Percentiles rank a stretch among this genome's conserved stretches.
Evolutionary conservation across 441 rosid species (phyloP).

Genomic region (Populus trichocarpa): DNA sequence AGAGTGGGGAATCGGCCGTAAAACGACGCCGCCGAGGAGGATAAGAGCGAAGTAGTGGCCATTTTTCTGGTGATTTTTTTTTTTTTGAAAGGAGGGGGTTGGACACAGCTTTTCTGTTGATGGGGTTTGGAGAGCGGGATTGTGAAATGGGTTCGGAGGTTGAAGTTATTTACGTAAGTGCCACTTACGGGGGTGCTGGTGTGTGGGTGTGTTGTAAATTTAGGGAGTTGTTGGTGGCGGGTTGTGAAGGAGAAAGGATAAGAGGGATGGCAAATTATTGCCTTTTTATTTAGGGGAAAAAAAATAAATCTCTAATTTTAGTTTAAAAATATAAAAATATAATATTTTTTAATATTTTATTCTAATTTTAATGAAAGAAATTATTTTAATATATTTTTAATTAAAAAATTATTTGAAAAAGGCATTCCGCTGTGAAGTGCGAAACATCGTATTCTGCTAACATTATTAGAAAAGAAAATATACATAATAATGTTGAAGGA

Average conservation of each 20-base stretch:
- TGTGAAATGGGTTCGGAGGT: neutral
- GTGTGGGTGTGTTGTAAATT: constrained; percentile 7
- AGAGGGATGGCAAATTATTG: neutral
- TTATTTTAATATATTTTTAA: too few relatives aligned
- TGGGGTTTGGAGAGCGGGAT: neutral
- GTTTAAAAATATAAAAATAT: too few relatives aligned
- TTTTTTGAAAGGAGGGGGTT: neutral
- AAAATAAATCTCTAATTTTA: too few relatives aligned
- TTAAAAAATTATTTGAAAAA: too few relatives aligned
- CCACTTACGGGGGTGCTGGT: neutral
- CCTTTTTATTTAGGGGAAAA: neutral
- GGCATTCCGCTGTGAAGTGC: too few relatives aligned
- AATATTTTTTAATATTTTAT: too few relatives aligned
- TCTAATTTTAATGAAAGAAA: too few relatives aligned
- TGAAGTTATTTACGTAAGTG: constrained; percentile 14
- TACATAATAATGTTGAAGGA: too few relatives aligned
- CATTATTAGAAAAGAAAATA: too few relatives aligned
- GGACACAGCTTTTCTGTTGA: neutral
- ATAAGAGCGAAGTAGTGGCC: constrained; percentile 54
- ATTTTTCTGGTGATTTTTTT: constrained; percentile 18
- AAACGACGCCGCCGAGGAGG: constrained; percentile 57
- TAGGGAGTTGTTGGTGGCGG: neutral
- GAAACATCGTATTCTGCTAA: too few relatives aligned
- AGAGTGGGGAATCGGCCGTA: constrained; percentile 41
- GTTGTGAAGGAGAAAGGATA: neutral